These are phyloP conservation scores for Aegle marmelos DNA, from an alignment of 345 rosid species.

Conservation along the genomic window DNA sequence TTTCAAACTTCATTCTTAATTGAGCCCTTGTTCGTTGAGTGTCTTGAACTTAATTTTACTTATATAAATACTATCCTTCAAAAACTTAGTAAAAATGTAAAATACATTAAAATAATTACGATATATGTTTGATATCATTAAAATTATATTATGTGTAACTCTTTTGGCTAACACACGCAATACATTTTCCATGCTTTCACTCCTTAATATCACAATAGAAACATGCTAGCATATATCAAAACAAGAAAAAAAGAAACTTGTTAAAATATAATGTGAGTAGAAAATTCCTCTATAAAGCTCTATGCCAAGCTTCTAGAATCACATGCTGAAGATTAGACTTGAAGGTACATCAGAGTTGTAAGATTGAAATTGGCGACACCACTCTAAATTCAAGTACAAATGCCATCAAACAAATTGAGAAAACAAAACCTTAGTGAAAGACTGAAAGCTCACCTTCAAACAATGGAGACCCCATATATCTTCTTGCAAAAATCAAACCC, in stretches of 20 bases:
- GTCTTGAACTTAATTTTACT: too few species aligned
- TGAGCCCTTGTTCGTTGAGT: too few species aligned
- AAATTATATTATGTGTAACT: too few species aligned
- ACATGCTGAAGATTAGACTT: neutral
- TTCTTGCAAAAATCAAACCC: slow-evolving; percentile 99
- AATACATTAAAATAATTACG: too few species aligned
- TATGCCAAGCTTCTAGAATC: slow-evolving; percentile 4
- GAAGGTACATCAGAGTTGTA: slow-evolving; percentile 3
- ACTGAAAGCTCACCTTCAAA: slow-evolving; percentile 77
- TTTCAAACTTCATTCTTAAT: too few species aligned
- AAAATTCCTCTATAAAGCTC: slow-evolving; percentile 10
- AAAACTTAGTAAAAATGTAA: too few species aligned
- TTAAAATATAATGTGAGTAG: neutral
- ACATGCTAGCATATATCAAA: slow-evolving; percentile 12
- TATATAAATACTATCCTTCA: too few species aligned
- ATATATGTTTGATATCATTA: too few species aligned
- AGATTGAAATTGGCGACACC: neutral
- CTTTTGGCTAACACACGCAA: too few species aligned
- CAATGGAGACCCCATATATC: slow-evolving; percentile 89
- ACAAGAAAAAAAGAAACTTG: neutral
- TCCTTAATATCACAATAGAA: slow-evolving; percentile 44
- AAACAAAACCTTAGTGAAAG: slow-evolving; percentile 33
- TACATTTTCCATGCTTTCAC: slow-evolving; percentile 99
- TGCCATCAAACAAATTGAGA: slow-evolving; percentile 16
- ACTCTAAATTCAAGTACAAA: slow-evolving; percentile 2